phyloP scores from a whole-genome alignment of 306 rosid genomes.

The Ammopiptanthus mongolicus region DNA sequence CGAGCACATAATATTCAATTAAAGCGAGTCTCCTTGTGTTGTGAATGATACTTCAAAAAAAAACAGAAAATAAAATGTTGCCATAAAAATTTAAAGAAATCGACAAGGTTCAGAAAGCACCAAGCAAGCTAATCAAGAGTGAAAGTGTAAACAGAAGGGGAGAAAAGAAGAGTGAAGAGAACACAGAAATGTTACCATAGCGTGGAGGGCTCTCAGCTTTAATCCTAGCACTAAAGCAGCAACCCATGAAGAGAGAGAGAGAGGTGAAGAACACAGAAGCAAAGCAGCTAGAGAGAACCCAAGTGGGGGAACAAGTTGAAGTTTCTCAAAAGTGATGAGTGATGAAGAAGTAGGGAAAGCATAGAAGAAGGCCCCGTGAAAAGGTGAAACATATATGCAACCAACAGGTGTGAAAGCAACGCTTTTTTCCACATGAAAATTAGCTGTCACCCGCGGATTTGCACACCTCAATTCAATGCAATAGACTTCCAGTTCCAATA shows the following conservation, averaged over 20 bases:
- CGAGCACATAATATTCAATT: not conserved
- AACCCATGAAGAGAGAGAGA: conserved; percentile 58
- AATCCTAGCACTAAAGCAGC: conserved; percentile 72
- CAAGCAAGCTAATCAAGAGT: not conserved
- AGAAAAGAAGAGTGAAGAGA: too few relatives aligned
- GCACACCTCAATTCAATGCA: conserved; percentile 19
- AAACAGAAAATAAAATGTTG: not conserved
- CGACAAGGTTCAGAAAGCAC: not conserved
- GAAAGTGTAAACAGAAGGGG: too few relatives aligned
- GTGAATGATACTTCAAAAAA: conserved; percentile 9
- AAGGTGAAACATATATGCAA: conserved; percentile 11
- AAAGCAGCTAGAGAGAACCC: not conserved
- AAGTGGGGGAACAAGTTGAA: conserved; percentile 19
- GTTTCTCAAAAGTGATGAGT: not conserved
- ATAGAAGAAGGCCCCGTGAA: not conserved
- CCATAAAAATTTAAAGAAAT: not conserved
- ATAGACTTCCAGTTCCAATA: not conserved
- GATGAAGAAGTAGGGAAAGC: not conserved
- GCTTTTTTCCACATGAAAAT: conserved; percentile 29
- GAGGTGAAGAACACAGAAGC: conserved; percentile 18
- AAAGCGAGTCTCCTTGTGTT: conserved; percentile 3
- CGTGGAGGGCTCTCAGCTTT: conserved; percentile 91
- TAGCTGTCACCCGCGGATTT: conserved; percentile 46
- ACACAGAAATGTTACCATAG: conserved; percentile 46
- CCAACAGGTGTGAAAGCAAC: conserved; percentile 67